Base-by-base conservation (phyloP, 2,329 filamentous ascomycete species). In the Claviceps quebecensis region DNA sequence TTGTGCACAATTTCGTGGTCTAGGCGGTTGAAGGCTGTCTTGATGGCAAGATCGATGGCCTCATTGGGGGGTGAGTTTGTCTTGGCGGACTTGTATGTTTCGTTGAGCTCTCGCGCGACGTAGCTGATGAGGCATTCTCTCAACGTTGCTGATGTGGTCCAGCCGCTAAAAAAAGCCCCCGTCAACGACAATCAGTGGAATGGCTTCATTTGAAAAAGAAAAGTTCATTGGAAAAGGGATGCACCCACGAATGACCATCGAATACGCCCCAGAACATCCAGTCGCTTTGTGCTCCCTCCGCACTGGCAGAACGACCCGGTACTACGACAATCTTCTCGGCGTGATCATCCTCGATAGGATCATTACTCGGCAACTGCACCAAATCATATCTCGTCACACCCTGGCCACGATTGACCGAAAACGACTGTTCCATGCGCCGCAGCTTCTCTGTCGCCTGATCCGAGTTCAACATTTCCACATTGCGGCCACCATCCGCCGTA, bases 201-300 rank as follows among this genome's bases (percentile, higher is more conserved):
- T 9, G 23, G 9, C 6, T 44, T 44, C 4, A 29, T 7, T 11
- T 9, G 22, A 3, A 6, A 43, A 22, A 5, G 40, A 16, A 14
- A 43, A 5, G 8, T 5, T 23, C 40, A 43, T 34, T n/a, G 59
- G 34, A 59, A 17, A 53, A 54, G 40, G 49, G 39, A 17, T 16
- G 29, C 44, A 77, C 78, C 68, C 72, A 91, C 87, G 87, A 87
- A 68, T 98, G 93, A 0, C 93, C 93, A 64, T 98, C 93, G 67
- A 97, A 98, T 17, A 98, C 90, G 53, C 90, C 93, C 93, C 94
- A 98, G 67, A 98, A 98, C 89, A 97, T 97, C 93, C 93, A 98
- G 68, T 98, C 94, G 55, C 79, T 87, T 53, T 44, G 55, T 6
- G 47, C 40, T 13, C 75, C 65, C 37, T 64, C 59, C 22, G 62